Evolutionary conservation across 2,329 filamentous ascomycete genomes (phyloP).

Genomic region (Lomentospora prolificans): DNA sequence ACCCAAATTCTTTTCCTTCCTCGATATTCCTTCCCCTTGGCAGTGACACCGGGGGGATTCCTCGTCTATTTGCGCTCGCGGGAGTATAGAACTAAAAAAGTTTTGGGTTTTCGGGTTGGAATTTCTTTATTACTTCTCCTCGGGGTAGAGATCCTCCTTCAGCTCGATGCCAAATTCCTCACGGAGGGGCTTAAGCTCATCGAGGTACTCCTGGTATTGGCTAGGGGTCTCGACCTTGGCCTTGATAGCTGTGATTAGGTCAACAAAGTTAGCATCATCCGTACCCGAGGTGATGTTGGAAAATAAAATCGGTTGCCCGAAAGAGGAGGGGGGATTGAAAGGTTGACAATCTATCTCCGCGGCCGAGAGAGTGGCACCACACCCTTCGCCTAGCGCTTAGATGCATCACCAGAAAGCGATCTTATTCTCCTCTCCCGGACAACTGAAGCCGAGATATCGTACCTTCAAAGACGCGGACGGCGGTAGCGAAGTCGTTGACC

Average conservation of each 20-base stretch:
- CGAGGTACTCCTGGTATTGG: slow-evolving; percentile 94
- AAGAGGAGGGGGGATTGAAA: neutral
- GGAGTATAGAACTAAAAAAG: neutral
- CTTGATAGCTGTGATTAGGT: slow-evolving; percentile 66
- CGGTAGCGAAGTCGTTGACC: slow-evolving; percentile 97
- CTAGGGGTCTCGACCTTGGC: slow-evolving; percentile 98
- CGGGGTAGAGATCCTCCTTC: slow-evolving; percentile 88
- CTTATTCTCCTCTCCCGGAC: neutral
- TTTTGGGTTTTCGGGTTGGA: neutral
- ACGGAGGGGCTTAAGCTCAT: slow-evolving; percentile 83
- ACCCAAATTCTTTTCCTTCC: neutral
- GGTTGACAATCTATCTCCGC: neutral
- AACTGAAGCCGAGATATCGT: slow-evolving; percentile 24
- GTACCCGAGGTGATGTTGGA: neutral
- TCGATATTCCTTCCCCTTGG: neutral
- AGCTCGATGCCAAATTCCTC: slow-evolving; percentile 87
- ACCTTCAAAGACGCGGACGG: slow-evolving; percentile 98
- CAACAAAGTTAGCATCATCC: neutral
- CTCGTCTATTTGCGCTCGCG: neutral
- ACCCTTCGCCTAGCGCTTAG: no score
- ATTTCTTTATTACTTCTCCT: slow-evolving; percentile 29
- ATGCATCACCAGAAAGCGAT: neutral
- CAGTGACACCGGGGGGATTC: neutral
- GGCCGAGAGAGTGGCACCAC: neutral
- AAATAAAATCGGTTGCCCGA: neutral